These are phyloP conservation scores for Aspergillus luchuensis DNA, from an alignment of 2,329 filamentous ascomycete species.

Conservation along the genomic window DNA sequence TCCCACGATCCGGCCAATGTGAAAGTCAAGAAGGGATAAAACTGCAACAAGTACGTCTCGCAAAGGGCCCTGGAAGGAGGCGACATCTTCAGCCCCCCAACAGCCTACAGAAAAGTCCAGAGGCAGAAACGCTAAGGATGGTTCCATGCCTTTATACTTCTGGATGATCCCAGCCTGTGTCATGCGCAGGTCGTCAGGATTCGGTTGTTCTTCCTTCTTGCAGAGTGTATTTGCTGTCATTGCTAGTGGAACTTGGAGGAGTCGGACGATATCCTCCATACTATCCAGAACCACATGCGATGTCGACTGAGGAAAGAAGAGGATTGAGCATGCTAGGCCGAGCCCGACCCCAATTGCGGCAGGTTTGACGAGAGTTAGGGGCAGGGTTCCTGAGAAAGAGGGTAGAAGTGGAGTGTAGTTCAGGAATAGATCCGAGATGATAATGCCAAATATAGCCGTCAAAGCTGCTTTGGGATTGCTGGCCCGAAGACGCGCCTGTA, in stretches of 20 bases:
- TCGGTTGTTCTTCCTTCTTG: slow-evolving; percentile 18
- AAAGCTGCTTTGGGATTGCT: slow-evolving; percentile 51
- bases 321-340: slow-evolving; percentile 46
- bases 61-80: slow-evolving; percentile 39
- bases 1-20: slow-evolving; percentile 35
- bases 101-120: slow-evolving; percentile 51
- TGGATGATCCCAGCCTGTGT: slow-evolving; percentile 39
- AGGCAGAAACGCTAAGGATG: slow-evolving; percentile 48
- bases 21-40: slow-evolving; percentile 47
- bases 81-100: slow-evolving; percentile 51
- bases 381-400: slow-evolving; percentile 44
- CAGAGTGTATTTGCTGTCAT: slow-evolving; percentile 28
- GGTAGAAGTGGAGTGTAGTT: slow-evolving; percentile 48
- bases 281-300: slow-evolving; percentile 47
- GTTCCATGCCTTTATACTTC: slow-evolving; percentile 43
- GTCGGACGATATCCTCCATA: slow-evolving; percentile 33
- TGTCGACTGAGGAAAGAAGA: slow-evolving; percentile 55
- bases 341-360: slow-evolving; percentile 51
- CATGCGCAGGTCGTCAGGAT: slow-evolving; percentile 28
- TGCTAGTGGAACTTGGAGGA: slow-evolving; percentile 34
- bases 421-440: slow-evolving; percentile 51
- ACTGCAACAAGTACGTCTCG: slow-evolving; percentile 39
- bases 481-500: slow-evolving; percentile 47
- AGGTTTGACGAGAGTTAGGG: slow-evolving; percentile 48
- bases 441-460: slow-evolving; percentile 51